These are phyloP conservation scores for Trichoderma brevicompactum DNA, from an alignment of 2,329 filamentous ascomycete genomes.

Conservation along the genomic window DNA sequence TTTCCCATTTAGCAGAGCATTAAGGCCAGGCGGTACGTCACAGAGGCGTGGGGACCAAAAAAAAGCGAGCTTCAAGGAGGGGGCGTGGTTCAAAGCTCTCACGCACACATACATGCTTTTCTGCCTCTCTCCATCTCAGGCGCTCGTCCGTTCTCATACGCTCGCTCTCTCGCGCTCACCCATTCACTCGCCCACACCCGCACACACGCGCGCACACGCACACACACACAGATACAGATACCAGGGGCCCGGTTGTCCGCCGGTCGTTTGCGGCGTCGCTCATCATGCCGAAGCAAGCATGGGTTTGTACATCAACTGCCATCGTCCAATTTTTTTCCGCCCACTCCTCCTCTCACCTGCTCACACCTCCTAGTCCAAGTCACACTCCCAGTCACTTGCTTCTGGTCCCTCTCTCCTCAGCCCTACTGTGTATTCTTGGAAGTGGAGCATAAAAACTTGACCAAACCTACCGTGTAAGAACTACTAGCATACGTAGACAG, in stretches of 20 bases:
- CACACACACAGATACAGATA: conserved; percentile 8
- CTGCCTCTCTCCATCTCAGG: neutral
- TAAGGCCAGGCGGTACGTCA: conserved; percentile 8
- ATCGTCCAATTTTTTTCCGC: neutral
- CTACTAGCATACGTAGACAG: conserved; percentile 11
- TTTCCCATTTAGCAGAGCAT: neutral
- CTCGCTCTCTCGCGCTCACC: conserved; percentile 3
- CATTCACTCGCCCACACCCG: neutral
- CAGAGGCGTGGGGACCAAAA: neutral
- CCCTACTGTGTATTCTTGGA: conserved; percentile 15
- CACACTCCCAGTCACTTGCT: conserved; percentile 16
- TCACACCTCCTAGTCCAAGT: conserved; percentile 5
- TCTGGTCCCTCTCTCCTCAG: conserved; percentile 2
- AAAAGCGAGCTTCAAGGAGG: neutral
- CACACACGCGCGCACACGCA: neutral
- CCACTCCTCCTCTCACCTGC: conserved; percentile 4
- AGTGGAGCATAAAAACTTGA: conserved; percentile 10
- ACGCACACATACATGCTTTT: conserved; percentile 2
- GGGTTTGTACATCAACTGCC: conserved; percentile 5
- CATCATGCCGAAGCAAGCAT: conserved; percentile 6
- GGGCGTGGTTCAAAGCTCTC: conserved; percentile 9
- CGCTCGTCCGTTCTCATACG: neutral
- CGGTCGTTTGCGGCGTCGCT: conserved; percentile 7
- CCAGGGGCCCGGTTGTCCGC: conserved; percentile 13
- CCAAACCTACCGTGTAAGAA: conserved; percentile 14